Conservation (phyloP, 176 grass and related monocot species). For the Zoysia japonica region DNA sequence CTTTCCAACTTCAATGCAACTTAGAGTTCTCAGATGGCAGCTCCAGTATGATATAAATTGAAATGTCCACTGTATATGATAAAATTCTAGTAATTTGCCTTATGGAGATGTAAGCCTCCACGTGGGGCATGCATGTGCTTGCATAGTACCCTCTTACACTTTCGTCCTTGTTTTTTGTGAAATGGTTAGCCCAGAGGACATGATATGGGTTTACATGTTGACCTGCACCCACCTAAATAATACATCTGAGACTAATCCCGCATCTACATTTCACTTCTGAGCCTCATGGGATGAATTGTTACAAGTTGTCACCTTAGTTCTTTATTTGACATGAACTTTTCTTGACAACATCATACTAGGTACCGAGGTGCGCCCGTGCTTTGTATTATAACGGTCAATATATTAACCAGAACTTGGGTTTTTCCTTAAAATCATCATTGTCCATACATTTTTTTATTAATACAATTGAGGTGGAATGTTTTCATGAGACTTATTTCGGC, state of each 20-base stretch:
- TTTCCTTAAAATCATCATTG: neutral
- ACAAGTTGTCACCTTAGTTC: neutral
- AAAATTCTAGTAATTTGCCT: constrained; percentile 4
- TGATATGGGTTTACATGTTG: too few relatives aligned
- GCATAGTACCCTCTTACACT: too few relatives aligned
- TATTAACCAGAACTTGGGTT: neutral
- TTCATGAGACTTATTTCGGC: constrained; percentile 12
- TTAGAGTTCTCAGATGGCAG: neutral
- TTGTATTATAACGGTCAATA: constrained; percentile 6
- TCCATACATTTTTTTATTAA: neutral
- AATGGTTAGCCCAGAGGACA: too few relatives aligned
- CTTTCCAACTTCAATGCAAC: neutral
- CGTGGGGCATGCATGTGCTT: too few relatives aligned
- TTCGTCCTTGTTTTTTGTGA: too few relatives aligned
- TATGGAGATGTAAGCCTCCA: too few relatives aligned
- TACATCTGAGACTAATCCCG: too few relatives aligned
- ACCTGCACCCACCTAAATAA: too few relatives aligned
- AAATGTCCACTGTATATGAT: neutral
- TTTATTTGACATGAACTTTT: constrained; percentile 2
- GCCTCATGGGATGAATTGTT: neutral
- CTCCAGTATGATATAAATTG: neutral
- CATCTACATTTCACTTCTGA: too few relatives aligned
- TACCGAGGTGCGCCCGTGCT: neutral
- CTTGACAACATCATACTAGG: neutral
- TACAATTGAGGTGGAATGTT: constrained; percentile 9